Evolutionary conservation across 2,329 filamentous ascomycete species (phyloP).

Genomic region (Microdochium trichocladiopsis): DNA sequence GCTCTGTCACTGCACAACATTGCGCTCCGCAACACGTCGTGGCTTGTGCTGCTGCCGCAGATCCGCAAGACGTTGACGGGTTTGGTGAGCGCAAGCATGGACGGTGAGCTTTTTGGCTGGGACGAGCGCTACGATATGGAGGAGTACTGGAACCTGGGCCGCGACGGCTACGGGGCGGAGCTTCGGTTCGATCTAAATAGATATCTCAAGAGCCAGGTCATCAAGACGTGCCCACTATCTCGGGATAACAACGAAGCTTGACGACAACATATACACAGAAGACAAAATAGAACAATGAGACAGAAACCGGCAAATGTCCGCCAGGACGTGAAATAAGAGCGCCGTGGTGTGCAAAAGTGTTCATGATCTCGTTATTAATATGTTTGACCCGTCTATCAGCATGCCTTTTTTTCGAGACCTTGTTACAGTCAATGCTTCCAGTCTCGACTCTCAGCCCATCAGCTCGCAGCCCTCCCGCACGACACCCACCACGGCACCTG

Average conservation of each 20-base stretch:
- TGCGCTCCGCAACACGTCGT: not conserved
- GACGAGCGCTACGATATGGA: not conserved
- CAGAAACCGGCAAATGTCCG: not conserved
- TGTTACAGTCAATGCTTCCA: not conserved
- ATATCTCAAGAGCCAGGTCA: not conserved
- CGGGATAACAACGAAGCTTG: not conserved
- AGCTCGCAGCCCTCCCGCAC: slow-evolving; percentile 82
- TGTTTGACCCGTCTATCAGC: no score
- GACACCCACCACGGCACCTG: slow-evolving; percentile 85
- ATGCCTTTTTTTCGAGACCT: no score
- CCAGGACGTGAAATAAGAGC: not conserved
- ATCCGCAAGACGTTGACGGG: not conserved
- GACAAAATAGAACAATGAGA: not conserved
- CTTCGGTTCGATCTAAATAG: not conserved
- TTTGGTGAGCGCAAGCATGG: not conserved
- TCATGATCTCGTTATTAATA: not conserved
- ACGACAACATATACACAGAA: not conserved
- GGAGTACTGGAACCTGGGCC: not conserved
- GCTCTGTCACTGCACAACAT: not conserved
- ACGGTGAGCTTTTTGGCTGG: not conserved
- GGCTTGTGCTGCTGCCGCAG: not conserved
- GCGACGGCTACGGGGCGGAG: not conserved
- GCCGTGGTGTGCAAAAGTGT: not conserved
- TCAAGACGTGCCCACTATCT: not conserved
- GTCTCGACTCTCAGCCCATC: slow-evolving; percentile 20